Conservation (phyloP, 73 alveolate genomes). For the Paraurostyla sp. region DNA sequence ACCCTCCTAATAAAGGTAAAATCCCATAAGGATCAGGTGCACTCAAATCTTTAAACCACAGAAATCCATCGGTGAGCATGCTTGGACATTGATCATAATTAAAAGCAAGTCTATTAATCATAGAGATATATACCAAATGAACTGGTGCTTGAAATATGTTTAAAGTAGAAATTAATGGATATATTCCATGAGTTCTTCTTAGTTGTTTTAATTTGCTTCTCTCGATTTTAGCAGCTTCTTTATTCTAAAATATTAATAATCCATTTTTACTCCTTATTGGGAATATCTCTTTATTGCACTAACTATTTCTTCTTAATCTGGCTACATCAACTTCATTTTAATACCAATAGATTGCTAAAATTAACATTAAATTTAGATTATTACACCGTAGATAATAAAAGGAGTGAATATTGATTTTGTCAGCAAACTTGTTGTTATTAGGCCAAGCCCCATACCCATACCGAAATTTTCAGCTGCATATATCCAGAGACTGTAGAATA, state of each 20-base stretch:
- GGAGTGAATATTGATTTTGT: conserved; percentile 83
- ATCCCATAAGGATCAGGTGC: conserved; percentile 92
- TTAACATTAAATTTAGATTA: background rate
- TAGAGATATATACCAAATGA: conserved; percentile 82
- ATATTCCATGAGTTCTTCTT: conserved; percentile 81
- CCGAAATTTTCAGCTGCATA: conserved; percentile 73
- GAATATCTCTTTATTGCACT: conserved; percentile 68
- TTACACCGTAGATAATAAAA: conserved; percentile 67
- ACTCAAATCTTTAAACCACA: conserved; percentile 91
- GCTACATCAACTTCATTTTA: conserved; percentile 84
- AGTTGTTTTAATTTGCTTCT: conserved; percentile 70
- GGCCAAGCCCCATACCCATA: conserved; percentile 85
- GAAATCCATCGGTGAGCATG: conserved; percentile 87
- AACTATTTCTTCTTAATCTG: conserved; percentile 81
- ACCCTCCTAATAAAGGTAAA: conserved; percentile 84
- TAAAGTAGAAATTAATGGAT: conserved; percentile 72
- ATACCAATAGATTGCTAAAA: conserved; percentile 75
- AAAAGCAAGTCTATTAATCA: conserved; percentile 80
- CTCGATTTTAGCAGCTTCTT: conserved; percentile 75
- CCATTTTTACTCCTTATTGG: conserved; percentile 68
- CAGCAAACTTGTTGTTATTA: conserved; percentile 72
- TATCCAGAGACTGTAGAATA: conserved; percentile 60
- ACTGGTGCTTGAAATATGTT: conserved; percentile 85
- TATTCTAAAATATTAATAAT: conserved; percentile 45
- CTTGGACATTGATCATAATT: conserved; percentile 79